Evolutionary conservation across 805 yeast genomes (phyloP).

Genomic region (Ogataea wickerhamii): DNA sequence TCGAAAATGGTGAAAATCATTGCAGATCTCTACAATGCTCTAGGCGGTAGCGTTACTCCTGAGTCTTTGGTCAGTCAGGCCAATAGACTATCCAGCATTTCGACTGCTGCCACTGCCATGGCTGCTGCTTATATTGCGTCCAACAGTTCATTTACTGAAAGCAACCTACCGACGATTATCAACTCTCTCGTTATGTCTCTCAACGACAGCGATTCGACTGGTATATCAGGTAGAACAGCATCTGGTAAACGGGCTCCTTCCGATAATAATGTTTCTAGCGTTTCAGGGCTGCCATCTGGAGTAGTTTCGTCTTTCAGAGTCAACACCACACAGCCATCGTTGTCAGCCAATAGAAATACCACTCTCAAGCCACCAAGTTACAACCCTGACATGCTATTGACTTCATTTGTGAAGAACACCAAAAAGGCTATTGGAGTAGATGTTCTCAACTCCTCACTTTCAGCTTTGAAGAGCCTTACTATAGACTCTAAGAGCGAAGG

Average conservation of each 20-base stretch:
- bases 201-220: constrained; percentile 8
- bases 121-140: constrained; percentile 36
- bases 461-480: constrained; percentile 8
- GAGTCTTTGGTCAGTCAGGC: constrained; percentile 4
- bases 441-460: constrained; percentile 4
- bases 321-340: constrained; percentile 6
- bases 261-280: constrained; percentile 22
- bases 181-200: constrained; percentile 18
- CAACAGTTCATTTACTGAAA: constrained; percentile 18
- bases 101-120: constrained; percentile 38
- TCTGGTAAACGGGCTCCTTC: constrained; percentile 12
- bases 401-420: constrained; percentile 15
- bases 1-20: constrained; percentile 8
- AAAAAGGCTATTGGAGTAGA: constrained; percentile 6
- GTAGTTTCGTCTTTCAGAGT: constrained; percentile 30
- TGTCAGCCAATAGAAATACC: constrained; percentile 1
- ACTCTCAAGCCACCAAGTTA: constrained; percentile 17
- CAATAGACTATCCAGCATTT: constrained; percentile 8
- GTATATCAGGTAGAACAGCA: constrained; percentile 3
- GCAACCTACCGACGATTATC: constrained; percentile 18
- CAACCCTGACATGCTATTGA: constrained; percentile 21
- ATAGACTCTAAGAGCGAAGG: constrained; percentile 4
- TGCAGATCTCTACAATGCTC: constrained; percentile 23
- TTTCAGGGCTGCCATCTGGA: constrained; percentile 28
- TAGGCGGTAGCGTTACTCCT: constrained; percentile 28